Conservation (phyloP, 2,329 filamentous ascomycete species). For the Chaetothyriales sp. region DNA sequence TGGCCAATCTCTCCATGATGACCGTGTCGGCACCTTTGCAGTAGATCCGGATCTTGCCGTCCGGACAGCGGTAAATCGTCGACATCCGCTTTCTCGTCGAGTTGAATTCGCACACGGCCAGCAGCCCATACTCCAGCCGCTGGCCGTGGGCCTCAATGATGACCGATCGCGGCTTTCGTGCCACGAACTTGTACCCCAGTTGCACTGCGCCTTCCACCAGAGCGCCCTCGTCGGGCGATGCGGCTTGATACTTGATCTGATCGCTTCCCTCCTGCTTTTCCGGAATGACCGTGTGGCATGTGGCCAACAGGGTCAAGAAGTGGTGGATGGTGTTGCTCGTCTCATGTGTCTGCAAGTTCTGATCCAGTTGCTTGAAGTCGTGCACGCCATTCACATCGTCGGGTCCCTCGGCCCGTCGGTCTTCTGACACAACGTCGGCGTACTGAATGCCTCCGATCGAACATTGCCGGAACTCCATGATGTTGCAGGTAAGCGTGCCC, state of each 20-base stretch:
- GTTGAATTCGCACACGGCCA: conserved; percentile 99
- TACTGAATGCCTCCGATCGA: conserved; percentile 91
- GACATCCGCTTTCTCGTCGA: conserved; percentile 97
- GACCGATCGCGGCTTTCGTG: conserved; percentile 77
- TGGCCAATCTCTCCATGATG: conserved; percentile 76
- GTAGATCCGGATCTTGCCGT: conserved; percentile 87
- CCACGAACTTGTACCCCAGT: conserved; percentile 80
- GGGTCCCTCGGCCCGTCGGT: conserved; percentile 68
- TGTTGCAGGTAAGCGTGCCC: conserved; percentile 90
- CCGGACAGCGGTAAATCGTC: conserved; percentile 87
- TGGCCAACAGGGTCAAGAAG: conserved; percentile 73
- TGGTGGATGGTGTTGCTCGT: conserved; percentile 57
- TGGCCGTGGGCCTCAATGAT: conserved; percentile 64
- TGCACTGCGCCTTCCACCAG: conserved; percentile 77
- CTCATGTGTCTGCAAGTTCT: conserved; percentile 53
- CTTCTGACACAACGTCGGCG: conserved; percentile 80
- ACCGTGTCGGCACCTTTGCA: conserved; percentile 97
- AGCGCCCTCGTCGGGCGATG: conserved; percentile 94
- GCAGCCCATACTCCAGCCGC: conserved; percentile 69
- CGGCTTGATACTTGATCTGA: conserved; percentile 92
- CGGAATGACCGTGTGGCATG: conserved; percentile 94
- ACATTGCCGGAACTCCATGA: conserved; percentile 97
- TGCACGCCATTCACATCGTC: conserved; percentile 60
- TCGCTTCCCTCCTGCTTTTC: conserved; percentile 69
- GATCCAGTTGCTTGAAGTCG: conserved; percentile 62